These are phyloP conservation scores for Globisporangium viniferum DNA, from an alignment of 352 stramenopile genomes.

Conservation along the genomic window DNA sequence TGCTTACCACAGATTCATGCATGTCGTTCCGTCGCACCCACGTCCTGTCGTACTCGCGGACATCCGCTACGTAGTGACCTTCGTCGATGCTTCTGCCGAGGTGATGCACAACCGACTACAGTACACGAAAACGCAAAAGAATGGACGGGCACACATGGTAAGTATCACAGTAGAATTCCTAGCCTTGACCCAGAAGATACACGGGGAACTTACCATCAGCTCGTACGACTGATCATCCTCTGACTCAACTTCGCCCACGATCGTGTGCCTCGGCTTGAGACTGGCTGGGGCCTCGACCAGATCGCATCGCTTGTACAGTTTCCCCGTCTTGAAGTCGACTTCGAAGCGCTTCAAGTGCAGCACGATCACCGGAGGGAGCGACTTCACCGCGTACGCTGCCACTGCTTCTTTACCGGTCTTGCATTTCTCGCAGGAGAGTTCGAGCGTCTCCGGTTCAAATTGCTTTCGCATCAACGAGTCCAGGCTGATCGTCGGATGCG, in stretches of 20 bases:
- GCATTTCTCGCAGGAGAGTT: conserved; percentile 86
- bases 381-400: conserved; percentile 60
- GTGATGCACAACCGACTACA: conserved; percentile 79
- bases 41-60: conserved; percentile 41
- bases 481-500: conserved; percentile 37
- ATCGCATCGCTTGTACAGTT: conserved; percentile 81
- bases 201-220: conserved; percentile 40
- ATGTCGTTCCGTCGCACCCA: conserved; percentile 85
- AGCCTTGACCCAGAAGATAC: not conserved
- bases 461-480: conserved; percentile 69
- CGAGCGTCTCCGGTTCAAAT: conserved; percentile 72
- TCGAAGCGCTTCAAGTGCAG: conserved; percentile 88
- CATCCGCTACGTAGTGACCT: conserved; percentile 83
- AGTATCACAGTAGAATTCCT: not conserved
- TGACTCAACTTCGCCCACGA: conserved; percentile 28
- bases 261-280: conserved; percentile 37
- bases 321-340: conserved; percentile 57
- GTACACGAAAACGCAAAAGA: conserved; percentile 8
- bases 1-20: conserved; percentile 66
- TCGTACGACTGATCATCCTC: conserved; percentile 32
- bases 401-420: conserved; percentile 60
- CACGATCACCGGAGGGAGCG: conserved; percentile 65
- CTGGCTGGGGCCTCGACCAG: conserved; percentile 54
- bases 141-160: not conserved
- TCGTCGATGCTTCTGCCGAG: conserved; percentile 75